Evolutionary conservation across 108 stramenopile species (phyloP), one percentile per base, ranked within the genome.

Genomic region (Cyclotella kingstonii): DNA sequence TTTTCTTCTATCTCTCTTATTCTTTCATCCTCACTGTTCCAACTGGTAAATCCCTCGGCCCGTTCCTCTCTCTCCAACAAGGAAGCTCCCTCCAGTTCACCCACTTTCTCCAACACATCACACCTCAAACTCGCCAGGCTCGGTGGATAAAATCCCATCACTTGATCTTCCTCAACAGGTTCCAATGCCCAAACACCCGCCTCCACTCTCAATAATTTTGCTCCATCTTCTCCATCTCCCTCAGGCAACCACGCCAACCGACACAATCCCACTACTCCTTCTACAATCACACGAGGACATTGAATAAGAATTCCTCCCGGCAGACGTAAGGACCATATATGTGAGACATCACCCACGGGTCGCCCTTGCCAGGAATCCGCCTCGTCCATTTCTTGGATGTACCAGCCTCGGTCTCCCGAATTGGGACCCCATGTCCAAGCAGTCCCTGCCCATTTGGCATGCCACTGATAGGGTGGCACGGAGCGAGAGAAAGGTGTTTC

Each of bases 361-460:
- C 81, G 73, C 28, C 90, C 90, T 56, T 92, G 90, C 87, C 87
- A 92, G 6, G 87, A 56, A 83, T 92, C 90, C 2, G 63, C 73
- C 30, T 92, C 90, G n/a, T 89, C 87, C 27, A 92, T 56, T 43
- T 85, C 83, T 39, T 78, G 56, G 22, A 92, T 79, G 2, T 64
- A 65, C 90, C 90, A 92, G 27, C 87, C 90, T 18, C 82, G 82
- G 73, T 92, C 84, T 23, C 90, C 90, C 21, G 75, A 78, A 45
- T 79, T 66, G 14, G 83, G 82, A 27, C 90, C 90, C 86, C 87
- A 92, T 31, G 90, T 92, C 90, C 87, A 92, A 38, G 70, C 77
- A 15, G 82, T 83, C 1, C 90, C 90, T 10, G 68, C 60, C 90
- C 90, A 92, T 34, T 84, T 77, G 28, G 84, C 83, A 79, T 86